A percentile compares a stretch with the other conserved stretches of the same genome.
Conservation (phyloP, 2,329 filamentous ascomycete genomes). For the Magnaporthiopsis incrustans region DNA sequence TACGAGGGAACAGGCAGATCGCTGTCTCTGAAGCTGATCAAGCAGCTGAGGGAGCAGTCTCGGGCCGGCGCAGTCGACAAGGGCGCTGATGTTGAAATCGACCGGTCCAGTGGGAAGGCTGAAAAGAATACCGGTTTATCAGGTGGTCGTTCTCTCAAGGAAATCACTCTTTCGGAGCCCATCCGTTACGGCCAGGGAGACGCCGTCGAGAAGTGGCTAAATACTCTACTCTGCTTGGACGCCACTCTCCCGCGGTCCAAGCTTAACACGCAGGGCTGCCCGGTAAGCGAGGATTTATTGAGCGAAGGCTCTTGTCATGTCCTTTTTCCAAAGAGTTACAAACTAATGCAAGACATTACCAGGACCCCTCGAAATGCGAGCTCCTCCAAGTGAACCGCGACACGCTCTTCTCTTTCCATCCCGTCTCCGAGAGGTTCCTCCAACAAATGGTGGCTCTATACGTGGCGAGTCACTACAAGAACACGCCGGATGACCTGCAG, state of each 20-base stretch:
- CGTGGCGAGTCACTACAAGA: conserved; percentile 96
- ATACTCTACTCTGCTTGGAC: conserved; percentile 86
- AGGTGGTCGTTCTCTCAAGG: conserved; percentile 72
- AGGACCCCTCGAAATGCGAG: conserved; percentile 81
- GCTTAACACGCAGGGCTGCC: conserved; percentile 66
- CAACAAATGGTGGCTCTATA: conserved; percentile 98
- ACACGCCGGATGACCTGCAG: conserved; percentile 95
- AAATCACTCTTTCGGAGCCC: conserved; percentile 88
- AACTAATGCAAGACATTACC: not conserved
- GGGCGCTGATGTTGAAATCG: conserved; percentile 55
- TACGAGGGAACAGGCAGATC: conserved; percentile 97
- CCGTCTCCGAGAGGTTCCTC: conserved; percentile 91
- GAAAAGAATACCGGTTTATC: conserved; percentile 53
- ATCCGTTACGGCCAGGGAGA: conserved; percentile 92
- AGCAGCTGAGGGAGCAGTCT: conserved; percentile 91
- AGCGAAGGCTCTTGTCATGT: not conserved
- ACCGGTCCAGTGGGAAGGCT: conserved; percentile 69
- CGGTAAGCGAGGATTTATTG: conserved; percentile 25
- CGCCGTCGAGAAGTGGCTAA: conserved; percentile 91
- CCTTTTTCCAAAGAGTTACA: no score
- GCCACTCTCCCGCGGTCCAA: conserved; percentile 78
- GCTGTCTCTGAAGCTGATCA: conserved; percentile 90
- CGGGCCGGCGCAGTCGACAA: conserved; percentile 50
- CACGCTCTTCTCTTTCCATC: conserved; percentile 96
- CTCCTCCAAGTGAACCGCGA: conserved; percentile 92